Evolutionary conservation across 2,329 filamentous ascomycete genomes (phyloP), one percentile per base, ranked within the genome.

Genomic region (Trichoderma oligosporum): DNA sequence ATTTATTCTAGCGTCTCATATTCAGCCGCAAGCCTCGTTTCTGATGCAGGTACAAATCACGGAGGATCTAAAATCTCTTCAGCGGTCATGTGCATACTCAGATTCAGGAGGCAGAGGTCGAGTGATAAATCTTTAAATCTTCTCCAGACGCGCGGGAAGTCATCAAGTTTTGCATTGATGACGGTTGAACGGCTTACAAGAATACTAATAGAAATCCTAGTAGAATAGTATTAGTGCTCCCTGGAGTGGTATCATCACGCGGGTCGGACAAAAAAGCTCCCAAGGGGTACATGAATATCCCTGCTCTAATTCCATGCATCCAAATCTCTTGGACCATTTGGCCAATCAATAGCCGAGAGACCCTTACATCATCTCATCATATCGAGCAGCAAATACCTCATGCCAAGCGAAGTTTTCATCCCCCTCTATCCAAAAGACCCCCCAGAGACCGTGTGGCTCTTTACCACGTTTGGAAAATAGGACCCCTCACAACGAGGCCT

Each of bases 231-330:
- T 29, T n/a, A 22, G 38, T 36, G 51, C 31, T 45, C 51, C 51
- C 31, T 36, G 51, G 36, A 46, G 41, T 29, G 31, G 51, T 38
- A 55, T 55, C 31, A 18, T 55, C 22, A 27, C 51, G 41, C 39
- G 22, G 49, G 48, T 45, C 41, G 42, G 42, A 47, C 31, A 29
- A 53, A 46, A 45, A 52, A 58, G 36, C 20, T 38, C 41, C 48
- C 48, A 45, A 38, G 41, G 47, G 46, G 42, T 24, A 39, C 41
- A 58, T 51, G 33, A 42, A 18, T 9, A 58, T 38, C 56, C 56
- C 33, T 58, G 41, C 36, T 53, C 41, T 25, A 16, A 53, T 39
- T 38, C 56, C 56, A 41, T 58, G 56, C 54, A 41, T 58, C 56
- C 54, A 11, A 54, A 58, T 48, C 46, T 35, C 56, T 24, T 47